Evolutionary conservation across 2,329 filamentous ascomycete species (phyloP).

Genomic region (Botrytis pseudocinerea): DNA sequence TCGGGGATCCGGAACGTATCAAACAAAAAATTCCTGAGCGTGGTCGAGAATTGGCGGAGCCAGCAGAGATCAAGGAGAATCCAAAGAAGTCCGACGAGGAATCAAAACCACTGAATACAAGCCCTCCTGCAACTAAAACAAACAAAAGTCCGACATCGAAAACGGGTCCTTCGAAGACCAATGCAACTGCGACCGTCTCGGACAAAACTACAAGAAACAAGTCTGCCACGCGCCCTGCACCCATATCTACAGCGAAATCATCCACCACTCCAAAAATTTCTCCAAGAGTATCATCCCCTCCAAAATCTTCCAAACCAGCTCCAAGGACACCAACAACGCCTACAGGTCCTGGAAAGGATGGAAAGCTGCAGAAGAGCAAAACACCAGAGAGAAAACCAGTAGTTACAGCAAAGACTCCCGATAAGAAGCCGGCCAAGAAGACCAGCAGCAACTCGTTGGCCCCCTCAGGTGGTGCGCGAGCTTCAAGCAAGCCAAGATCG

Average conservation of each 20-base stretch:
- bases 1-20: conserved; percentile 25
- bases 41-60: conserved; percentile 20
- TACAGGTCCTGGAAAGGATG: background rate
- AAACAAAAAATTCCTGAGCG: conserved; percentile 23
- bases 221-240: conserved; percentile 10
- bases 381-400: conserved; percentile 29
- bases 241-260: conserved; percentile 19
- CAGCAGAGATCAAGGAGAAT: conserved; percentile 28
- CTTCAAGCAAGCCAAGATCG: conserved; percentile 33
- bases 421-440: conserved; percentile 31
- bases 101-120: background rate
- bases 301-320: conserved; percentile 28
- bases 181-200: background rate
- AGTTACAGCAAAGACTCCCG: conserved; percentile 38
- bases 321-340: conserved; percentile 24
- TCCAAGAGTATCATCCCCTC: conserved; percentile 24
- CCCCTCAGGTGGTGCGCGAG: conserved; percentile 28
- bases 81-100: conserved; percentile 19
- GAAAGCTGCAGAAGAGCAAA: conserved; percentile 27
- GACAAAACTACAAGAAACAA: conserved; percentile 17
- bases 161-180: conserved; percentile 10
- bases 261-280: conserved; percentile 13
- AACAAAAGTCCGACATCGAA: conserved; percentile 9
- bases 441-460: conserved; percentile 29
- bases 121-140: background rate